Evolutionary conservation across 1,284 basidiomycete genomes (phyloP).

Genomic region (Flammula alnicola): DNA sequence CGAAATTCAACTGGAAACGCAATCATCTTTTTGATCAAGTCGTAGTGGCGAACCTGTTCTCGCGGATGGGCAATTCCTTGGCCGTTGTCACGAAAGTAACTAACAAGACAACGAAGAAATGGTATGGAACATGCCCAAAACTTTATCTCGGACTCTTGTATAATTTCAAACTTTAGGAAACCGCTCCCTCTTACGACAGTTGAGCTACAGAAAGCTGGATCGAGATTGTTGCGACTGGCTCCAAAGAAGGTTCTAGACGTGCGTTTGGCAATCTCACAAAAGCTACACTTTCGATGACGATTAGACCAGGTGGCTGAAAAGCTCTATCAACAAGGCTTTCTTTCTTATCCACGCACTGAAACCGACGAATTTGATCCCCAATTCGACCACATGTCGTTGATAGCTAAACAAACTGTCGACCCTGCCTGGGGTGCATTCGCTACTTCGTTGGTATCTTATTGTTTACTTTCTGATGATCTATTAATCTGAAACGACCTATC

Average conservation of each 20-base stretch:
- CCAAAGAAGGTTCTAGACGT: conserved; percentile 95
- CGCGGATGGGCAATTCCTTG: conserved; percentile 67
- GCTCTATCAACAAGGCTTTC: conserved; percentile 93
- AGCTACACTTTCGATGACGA: not conserved
- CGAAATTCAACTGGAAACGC: conserved; percentile 86
- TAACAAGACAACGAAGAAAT: conserved; percentile 92
- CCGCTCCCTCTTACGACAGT: conserved; percentile 96
- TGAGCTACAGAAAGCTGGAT: conserved; percentile 95
- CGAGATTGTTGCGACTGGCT: conserved; percentile 87
- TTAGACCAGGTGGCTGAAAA: conserved; percentile 85
- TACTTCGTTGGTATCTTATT: conserved; percentile 55
- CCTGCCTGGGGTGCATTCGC: conserved; percentile 88
- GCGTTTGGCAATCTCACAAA: conserved; percentile 31
- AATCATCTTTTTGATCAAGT: conserved; percentile 84
- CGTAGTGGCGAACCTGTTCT: conserved; percentile 74
- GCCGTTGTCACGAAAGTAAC: conserved; percentile 81
- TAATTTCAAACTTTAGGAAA: conserved; percentile 66
- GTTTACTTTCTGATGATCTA: not conserved
- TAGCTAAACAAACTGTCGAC: conserved; percentile 88
- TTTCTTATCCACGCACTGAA: conserved; percentile 98
- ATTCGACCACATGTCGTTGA: conserved; percentile 89
- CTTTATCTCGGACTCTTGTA: not conserved
- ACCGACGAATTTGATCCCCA: conserved; percentile 96
- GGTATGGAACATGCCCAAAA: conserved; percentile 50
- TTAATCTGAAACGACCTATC: not conserved